Percentiles rank a stretch among this genome's conserved stretches.
Evolutionary conservation across 2,329 filamentous ascomycete genomes (phyloP).

Genomic region (Curvularia sp.): DNA sequence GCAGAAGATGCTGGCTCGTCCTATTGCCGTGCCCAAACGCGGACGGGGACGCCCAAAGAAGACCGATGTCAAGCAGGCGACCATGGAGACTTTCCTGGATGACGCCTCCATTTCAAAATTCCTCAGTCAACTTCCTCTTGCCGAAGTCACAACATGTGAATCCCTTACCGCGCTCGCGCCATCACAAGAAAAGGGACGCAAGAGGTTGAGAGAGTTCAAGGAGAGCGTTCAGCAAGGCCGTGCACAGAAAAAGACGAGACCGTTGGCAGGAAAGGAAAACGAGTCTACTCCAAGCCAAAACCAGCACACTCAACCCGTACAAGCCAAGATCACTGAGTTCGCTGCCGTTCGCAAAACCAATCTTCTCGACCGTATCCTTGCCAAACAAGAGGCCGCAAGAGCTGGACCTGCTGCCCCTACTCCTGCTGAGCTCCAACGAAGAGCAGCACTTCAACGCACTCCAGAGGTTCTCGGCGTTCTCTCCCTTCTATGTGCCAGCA

Average conservation of each 20-base stretch:
- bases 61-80: constrained; percentile 48
- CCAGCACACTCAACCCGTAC: constrained; percentile 27
- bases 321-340: constrained; percentile 50
- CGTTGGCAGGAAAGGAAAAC: constrained; percentile 44
- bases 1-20: constrained; percentile 34
- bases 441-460: constrained; percentile 56
- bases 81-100: constrained; percentile 58
- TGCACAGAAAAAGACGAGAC: constrained; percentile 41
- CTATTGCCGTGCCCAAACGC: constrained; percentile 46
- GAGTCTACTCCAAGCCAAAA: constrained; percentile 21
- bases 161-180: constrained; percentile 63
- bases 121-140: constrained; percentile 64
- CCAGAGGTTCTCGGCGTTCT: constrained; percentile 56
- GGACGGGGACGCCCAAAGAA: constrained; percentile 46
- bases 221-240: constrained; percentile 59
- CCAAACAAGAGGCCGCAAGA: constrained; percentile 56
- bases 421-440: constrained; percentile 54
- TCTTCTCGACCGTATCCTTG: constrained; percentile 60
- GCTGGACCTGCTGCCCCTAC: constrained; percentile 51
- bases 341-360: constrained; percentile 53
- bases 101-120: constrained; percentile 55
- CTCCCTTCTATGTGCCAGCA: constrained; percentile 51
- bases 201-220: constrained; percentile 73
- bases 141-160: constrained; percentile 60
- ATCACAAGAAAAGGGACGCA: constrained; percentile 70